These are phyloP conservation scores for Bromus sterilis DNA, from an alignment of 176 grass and related monocot genomes.

Conservation along the genomic window DNA sequence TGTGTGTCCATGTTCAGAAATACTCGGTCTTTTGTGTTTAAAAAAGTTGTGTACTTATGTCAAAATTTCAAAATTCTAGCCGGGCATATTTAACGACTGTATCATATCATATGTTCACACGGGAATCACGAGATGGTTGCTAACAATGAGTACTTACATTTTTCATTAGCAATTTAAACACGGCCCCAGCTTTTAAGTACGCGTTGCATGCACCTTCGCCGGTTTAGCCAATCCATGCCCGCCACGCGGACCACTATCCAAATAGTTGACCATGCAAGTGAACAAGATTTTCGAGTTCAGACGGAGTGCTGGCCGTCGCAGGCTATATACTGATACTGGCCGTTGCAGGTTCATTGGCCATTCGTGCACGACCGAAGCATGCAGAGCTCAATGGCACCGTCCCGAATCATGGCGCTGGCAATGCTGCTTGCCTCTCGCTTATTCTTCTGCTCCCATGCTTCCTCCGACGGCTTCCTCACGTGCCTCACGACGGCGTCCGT, in stretches of 20 bases:
- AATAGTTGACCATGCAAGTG: not conserved
- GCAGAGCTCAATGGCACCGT: not conserved
- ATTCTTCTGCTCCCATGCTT: not conserved
- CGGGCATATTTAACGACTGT: no score
- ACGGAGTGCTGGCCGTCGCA: no score
- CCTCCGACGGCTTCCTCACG: not conserved
- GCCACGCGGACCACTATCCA: not conserved
- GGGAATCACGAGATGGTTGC: not conserved
- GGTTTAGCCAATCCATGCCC: not conserved
- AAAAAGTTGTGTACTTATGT: no score
- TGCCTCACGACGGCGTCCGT: not conserved
- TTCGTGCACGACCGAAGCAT: not conserved
- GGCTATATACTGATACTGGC: no score
- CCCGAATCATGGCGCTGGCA: not conserved
- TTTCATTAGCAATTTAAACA: not conserved
- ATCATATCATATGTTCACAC: not conserved
- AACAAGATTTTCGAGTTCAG: no score
- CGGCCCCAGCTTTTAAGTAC: not conserved
- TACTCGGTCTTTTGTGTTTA: no score
- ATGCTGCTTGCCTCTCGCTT: not conserved
- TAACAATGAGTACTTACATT: no score
- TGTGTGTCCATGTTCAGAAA: no score
- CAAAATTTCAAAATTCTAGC: no score
- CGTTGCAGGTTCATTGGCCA: no score
- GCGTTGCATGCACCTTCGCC: not conserved